Evolutionary conservation across 257 asterid genomes (phyloP).

Genomic region (Marsdenia floribunda): DNA sequence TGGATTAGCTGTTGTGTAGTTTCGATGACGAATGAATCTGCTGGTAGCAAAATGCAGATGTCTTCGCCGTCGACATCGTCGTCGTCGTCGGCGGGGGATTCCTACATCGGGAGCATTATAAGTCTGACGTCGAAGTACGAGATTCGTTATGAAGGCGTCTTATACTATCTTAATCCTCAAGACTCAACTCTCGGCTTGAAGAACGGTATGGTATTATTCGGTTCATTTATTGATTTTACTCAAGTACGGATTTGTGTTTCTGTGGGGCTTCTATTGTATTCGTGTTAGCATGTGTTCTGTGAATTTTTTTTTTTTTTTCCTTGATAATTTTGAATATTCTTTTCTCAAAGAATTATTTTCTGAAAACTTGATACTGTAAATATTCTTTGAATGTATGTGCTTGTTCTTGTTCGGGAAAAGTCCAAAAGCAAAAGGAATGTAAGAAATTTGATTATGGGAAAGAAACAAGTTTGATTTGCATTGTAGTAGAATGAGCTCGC

Average conservation of each 20-base stretch:
- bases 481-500: too few relatives aligned
- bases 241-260: neutral
- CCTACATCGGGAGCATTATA: constrained; percentile 68
- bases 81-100: constrained; percentile 43
- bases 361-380: neutral
- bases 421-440: neutral
- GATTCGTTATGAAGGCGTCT: constrained; percentile 77
- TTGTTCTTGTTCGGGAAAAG: neutral
- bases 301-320: neutral
- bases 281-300: neutral
- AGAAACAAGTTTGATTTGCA: neutral
- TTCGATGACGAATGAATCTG: constrained; percentile 43
- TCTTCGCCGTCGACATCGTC: constrained; percentile 26
- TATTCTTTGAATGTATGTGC: neutral
- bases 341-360: neutral
- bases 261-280: neutral
- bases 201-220: constrained; percentile 36
- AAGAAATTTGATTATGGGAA: neutral
- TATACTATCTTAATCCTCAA: constrained; percentile 52
- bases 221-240: neutral
- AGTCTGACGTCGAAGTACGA: constrained; percentile 68
- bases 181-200: constrained; percentile 72
- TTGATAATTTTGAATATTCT: neutral
- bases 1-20: neutral
- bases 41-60: constrained; percentile 27